phyloP scores from a whole-genome alignment of 1,284 basidiomycete genomes.

The Marasmius sp. region DNA sequence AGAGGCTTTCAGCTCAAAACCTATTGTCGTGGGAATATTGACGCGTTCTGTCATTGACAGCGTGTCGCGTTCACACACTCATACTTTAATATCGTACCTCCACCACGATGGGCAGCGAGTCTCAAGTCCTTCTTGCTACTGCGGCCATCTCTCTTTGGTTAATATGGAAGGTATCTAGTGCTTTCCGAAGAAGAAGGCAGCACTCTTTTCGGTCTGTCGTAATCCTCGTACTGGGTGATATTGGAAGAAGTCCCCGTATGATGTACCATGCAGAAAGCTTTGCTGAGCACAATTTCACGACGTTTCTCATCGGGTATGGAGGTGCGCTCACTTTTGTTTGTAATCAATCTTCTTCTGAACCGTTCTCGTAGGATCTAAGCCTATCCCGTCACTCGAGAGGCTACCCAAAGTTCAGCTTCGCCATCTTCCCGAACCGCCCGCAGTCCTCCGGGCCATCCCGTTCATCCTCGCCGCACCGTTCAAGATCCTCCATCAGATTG shows the following conservation, averaged over 20 bases:
- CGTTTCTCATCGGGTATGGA: conserved; percentile 84
- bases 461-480: conserved; percentile 82
- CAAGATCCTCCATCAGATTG: conserved; percentile 75
- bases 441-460: conserved; percentile 52
- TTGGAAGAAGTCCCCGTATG: conserved; percentile 95
- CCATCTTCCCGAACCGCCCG: conserved; percentile 69
- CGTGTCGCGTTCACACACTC: too few species aligned
- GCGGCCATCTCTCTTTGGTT: conserved; percentile 26
- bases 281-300: conserved; percentile 77
- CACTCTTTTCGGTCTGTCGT: conserved; percentile 69
- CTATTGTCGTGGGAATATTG: too few species aligned
- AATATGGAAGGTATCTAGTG: conserved; percentile 28
- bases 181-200: conserved; percentile 28
- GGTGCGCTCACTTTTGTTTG: conserved; percentile 45
- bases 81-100: too few species aligned
- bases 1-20: too few species aligned
- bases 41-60: too few species aligned
- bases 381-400: conserved; percentile 67
- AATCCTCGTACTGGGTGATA: conserved; percentile 92
- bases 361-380: conserved; percentile 61
- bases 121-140: neutral
- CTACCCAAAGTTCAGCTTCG: conserved; percentile 64
- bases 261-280: conserved; percentile 98
- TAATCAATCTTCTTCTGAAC: neutral
- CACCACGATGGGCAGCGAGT: neutral